Base-by-base conservation (phyloP, 2,329 filamentous ascomycete genomes). In the Lasiodiplodia citricola region DNA sequence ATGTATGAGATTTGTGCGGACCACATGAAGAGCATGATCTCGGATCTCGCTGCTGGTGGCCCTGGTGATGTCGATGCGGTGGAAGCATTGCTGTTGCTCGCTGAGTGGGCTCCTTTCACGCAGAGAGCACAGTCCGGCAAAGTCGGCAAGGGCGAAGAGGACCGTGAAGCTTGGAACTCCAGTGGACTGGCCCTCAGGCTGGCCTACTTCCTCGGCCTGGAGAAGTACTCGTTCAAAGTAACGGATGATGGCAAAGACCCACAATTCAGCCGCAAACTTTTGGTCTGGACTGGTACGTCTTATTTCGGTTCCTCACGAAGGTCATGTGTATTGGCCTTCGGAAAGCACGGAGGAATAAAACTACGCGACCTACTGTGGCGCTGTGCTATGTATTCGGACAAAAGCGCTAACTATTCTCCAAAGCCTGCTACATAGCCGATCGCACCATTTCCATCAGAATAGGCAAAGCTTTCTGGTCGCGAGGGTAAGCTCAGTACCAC, bases 141-240 rank as follows among this genome's bases (percentile, higher is more conserved):
- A 31, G 88, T 92, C 23, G 91, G 90, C 0, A 85, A 90, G 67
- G 91, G 91, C 10, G 90, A 92, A 76, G 91, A 92, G 75, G 90
- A 93, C 73, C 86, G 91, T 55, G 90, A 91, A 37, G 90, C 90
- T 0, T 93, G 91, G 91, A 92, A 92, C 90, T 88, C 92, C 73
- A 89, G 92, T 6, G 91, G 91, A 1, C 85, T 90, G 23, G 91
- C 91, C 3, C 80, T 93, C 7, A 85, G 91, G 7, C 86, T 91
- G 2, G 90, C 87, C 0, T 92, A 92, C 75, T 91, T 91, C 63
- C 86, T 92, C 18, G 88, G 88, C 1, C 82, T 93, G 21, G 91
- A 93, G 74, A 85, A 88, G 69, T 91, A 90, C 23, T 88, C 89
- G 0, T 89, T 92, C 72, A 84, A 87, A 54, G 86, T 87, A 38